A percentile compares a stretch with the other conserved stretches of the same genome.
These are phyloP conservation scores for Coemansia sp. DNA, from an alignment of 192 early-diverging fungal genomes.

Conservation along the genomic window DNA sequence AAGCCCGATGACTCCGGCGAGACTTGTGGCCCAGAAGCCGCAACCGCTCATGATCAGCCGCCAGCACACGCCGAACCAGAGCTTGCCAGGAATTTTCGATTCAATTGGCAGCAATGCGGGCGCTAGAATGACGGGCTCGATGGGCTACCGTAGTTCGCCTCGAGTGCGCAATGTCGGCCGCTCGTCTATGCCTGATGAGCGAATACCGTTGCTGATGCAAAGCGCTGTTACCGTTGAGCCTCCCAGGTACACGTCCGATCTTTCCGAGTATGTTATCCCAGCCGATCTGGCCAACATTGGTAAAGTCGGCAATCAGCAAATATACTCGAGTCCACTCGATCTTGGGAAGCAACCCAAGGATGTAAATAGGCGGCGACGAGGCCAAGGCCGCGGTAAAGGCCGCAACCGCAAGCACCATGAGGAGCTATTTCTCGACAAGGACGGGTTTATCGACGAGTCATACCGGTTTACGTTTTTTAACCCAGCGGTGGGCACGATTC, in stretches of 20 bases:
- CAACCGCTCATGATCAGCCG: not conserved
- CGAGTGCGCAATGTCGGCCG: slow-evolving; percentile 11
- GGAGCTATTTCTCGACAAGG: slow-evolving; percentile 53
- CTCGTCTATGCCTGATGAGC: slow-evolving; percentile 19
- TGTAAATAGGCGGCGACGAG: not conserved
- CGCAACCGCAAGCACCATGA: slow-evolving; percentile 34
- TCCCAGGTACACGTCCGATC: slow-evolving; percentile 5
- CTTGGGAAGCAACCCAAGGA: not conserved
- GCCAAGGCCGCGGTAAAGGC: not conserved
- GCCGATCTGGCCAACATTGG: slow-evolving; percentile 19
- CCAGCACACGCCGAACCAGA: not conserved
- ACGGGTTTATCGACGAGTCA: slow-evolving; percentile 55
- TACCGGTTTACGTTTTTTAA: slow-evolving; percentile 72
- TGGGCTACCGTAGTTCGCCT: slow-evolving; percentile 5
- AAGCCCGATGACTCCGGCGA: not conserved
- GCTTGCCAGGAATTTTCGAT: not conserved
- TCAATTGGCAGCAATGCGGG: not conserved
- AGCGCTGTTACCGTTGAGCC: slow-evolving; percentile 8
- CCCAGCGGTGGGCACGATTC: slow-evolving; percentile 62
- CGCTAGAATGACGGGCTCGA: not conserved
- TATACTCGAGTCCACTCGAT: not conserved
- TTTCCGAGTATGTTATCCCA: slow-evolving; percentile 25
- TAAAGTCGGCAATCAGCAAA: not conserved
- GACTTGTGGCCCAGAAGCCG: not conserved
- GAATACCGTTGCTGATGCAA: slow-evolving; percentile 25